Conservation (phyloP, 768 basidiomycete species). For the Calvatia gigantea region DNA sequence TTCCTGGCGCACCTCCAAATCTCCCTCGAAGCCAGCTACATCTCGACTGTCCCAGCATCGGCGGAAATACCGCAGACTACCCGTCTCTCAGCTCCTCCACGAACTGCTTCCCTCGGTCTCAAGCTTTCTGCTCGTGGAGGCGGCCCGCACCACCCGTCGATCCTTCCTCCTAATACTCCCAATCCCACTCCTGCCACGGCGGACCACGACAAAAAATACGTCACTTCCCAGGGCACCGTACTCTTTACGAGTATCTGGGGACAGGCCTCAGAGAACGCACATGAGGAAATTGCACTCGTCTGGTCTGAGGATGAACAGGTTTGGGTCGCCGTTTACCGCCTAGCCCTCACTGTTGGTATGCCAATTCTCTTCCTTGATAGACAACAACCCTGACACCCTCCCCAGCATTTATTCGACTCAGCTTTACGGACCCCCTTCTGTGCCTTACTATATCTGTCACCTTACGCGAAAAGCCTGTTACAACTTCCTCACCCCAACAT, state of each 20-base stretch:
- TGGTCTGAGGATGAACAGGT: conserved; percentile 56
- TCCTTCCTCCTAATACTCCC: conserved; percentile 81
- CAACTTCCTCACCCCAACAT: conserved; percentile 34
- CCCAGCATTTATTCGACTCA: conserved; percentile 71
- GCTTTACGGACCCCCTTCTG: conserved; percentile 69
- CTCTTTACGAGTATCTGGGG: conserved; percentile 78
- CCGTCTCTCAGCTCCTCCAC: conserved; percentile 47
- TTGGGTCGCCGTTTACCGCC: conserved; percentile 81
- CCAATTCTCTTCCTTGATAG: conserved; percentile 12
- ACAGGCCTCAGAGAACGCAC: conserved; percentile 42
- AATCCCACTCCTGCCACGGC: conserved; percentile 76
- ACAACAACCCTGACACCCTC: conserved; percentile 3
- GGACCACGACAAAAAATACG: conserved; percentile 73
- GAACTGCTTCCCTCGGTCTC: conserved; percentile 42
- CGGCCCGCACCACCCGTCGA: conserved; percentile 54
- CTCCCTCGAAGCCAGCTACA: conserved; percentile 80
- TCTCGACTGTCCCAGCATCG: conserved; percentile 43
- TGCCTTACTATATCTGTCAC: conserved; percentile 86
- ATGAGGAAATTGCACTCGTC: conserved; percentile 60
- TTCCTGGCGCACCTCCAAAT: conserved; percentile 72
- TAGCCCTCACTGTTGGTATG: conserved; percentile 80
- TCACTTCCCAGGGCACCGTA: conserved; percentile 71
- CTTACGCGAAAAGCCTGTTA: conserved; percentile 72
- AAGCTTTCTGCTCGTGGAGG: conserved; percentile 29
- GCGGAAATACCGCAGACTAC: conserved; percentile 33